phyloP scores from a whole-genome alignment of 495 filamentous ascomycete species.

The Aspergillus biplanus region DNA sequence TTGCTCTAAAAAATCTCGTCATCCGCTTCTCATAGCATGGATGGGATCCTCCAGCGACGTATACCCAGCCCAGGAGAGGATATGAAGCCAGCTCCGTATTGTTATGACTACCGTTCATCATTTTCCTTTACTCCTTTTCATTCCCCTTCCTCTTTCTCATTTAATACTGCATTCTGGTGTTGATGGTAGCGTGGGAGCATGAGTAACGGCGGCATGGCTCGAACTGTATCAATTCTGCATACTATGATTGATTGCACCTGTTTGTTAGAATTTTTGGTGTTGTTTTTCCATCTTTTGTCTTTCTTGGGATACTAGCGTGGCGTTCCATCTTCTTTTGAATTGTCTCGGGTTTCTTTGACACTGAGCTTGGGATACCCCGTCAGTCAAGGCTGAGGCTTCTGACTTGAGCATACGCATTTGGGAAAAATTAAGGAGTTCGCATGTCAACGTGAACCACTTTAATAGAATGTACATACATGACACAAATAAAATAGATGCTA shows the following conservation, averaged over 20 bases:
- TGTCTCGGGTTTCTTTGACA: slow-evolving; percentile 3
- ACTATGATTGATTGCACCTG: background rate
- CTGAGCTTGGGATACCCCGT: slow-evolving; percentile 30
- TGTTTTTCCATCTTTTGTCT: background rate
- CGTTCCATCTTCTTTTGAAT: slow-evolving; percentile 9
- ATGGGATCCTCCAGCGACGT: background rate
- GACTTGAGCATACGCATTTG: slow-evolving; percentile 19
- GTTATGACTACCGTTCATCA: background rate
- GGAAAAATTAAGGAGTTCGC: slow-evolving; percentile 6
- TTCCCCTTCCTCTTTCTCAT: background rate
- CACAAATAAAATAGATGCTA: too few relatives aligned
- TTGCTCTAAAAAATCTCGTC: slow-evolving; percentile 25
- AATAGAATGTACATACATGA: too few relatives aligned
- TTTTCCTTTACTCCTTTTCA: background rate
- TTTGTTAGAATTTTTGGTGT: slow-evolving; percentile 11
- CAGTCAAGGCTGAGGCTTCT: slow-evolving; percentile 29
- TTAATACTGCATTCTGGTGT: slow-evolving; percentile 19
- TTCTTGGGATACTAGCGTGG: slow-evolving; percentile 4
- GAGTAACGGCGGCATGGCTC: background rate
- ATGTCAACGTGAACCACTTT: background rate
- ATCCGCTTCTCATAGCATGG: too few relatives aligned
- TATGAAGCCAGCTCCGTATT: background rate
- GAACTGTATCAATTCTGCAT: background rate
- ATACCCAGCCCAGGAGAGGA: background rate
- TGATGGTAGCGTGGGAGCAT: background rate